Conservation (phyloP, 306 rosid genomes). For the Glycyrrhiza uralensis region DNA sequence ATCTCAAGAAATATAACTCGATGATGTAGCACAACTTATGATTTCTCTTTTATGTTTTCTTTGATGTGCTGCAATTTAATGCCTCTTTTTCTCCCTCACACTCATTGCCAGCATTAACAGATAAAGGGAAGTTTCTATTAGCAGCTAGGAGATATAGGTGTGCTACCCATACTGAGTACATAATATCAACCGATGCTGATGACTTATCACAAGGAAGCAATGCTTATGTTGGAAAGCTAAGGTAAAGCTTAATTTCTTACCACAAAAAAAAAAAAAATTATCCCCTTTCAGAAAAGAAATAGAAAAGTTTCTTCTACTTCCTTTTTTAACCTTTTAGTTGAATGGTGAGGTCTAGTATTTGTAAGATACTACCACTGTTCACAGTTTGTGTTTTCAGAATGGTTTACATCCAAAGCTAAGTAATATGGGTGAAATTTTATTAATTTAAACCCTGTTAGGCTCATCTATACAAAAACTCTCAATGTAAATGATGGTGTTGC, state of each 20-base stretch:
- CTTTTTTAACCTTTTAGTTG: neutral
- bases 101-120: conserved; percentile 70
- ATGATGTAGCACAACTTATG: neutral
- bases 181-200: conserved; percentile 85
- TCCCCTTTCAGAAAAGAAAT: neutral
- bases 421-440: conserved; percentile 2
- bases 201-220: conserved; percentile 96
- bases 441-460: neutral
- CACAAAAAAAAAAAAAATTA: conserved; percentile 13
- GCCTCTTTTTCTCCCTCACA: neutral
- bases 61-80: conserved; percentile 3
- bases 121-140: conserved; percentile 87
- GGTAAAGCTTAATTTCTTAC: conserved; percentile 51
- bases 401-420: neutral
- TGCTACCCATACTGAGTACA: conserved; percentile 85
- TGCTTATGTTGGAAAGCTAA: conserved; percentile 92
- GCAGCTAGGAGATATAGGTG: conserved; percentile 91
- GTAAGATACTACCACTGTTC: neutral
- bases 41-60: conserved; percentile 10
- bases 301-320: neutral
- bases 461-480: neutral
- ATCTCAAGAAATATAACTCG: neutral
- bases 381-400: neutral
- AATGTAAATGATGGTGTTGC: neutral
- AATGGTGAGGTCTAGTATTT: neutral